Conservation (phyloP, 1,284 basidiomycete species). For the Naganishia albida region DNA sequence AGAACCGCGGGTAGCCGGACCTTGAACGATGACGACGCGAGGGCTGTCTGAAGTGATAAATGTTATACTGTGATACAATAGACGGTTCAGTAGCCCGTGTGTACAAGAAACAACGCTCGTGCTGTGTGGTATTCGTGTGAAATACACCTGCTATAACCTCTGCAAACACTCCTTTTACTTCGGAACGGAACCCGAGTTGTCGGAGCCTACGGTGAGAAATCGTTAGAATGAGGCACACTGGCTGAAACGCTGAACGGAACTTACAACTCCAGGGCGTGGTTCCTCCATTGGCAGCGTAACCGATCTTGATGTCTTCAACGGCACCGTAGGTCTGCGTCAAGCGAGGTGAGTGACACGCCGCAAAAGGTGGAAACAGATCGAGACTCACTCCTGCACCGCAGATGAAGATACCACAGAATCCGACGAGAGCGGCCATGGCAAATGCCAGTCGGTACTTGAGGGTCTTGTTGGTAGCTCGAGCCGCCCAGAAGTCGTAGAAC, state of each 20-base stretch:
- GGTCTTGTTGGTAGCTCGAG: slow-evolving; percentile 28
- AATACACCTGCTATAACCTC: background rate
- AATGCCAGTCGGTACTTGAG: slow-evolving; percentile 34
- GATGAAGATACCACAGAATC: slow-evolving; percentile 42
- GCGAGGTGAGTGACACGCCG: background rate
- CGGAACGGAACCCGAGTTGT: slow-evolving; percentile 37
- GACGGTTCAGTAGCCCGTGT: background rate
- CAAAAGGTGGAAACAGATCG: background rate
- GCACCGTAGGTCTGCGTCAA: slow-evolving; percentile 45
- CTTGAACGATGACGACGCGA: too few species aligned
- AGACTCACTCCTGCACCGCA: slow-evolving; percentile 36
- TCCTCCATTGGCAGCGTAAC: slow-evolving; percentile 35
- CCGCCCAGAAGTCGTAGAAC: slow-evolving; percentile 40
- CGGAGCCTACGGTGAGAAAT: slow-evolving; percentile 26
- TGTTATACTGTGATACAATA: slow-evolving; percentile 12
- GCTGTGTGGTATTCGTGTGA: background rate
- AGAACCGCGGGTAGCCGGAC: too few species aligned
- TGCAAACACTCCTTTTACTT: too few species aligned
- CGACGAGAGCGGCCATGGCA: slow-evolving; percentile 40
- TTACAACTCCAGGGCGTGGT: slow-evolving; percentile 43
- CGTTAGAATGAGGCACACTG: background rate
- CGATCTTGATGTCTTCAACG: slow-evolving; percentile 38
- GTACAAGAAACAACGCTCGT: background rate
- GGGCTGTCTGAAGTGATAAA: background rate
- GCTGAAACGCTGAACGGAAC: background rate